Percentiles rank a stretch among this genome's conserved stretches.
phyloP scores from a whole-genome alignment of 2,329 filamentous ascomycete genomes.

The Pseudocercospora cruenta region DNA sequence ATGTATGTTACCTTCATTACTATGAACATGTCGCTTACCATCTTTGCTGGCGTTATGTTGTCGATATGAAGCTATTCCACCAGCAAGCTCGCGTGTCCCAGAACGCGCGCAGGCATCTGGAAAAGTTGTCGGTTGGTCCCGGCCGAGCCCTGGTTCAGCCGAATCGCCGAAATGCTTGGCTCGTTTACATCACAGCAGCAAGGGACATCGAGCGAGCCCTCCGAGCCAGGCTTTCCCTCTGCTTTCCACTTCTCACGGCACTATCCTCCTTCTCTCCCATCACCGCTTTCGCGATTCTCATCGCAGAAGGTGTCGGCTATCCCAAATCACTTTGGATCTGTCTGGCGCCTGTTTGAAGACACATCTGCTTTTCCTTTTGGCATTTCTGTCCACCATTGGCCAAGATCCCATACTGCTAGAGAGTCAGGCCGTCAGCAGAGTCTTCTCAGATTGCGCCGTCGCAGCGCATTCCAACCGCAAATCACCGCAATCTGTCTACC shows the following conservation, averaged over 20 bases:
- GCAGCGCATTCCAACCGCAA: not conserved
- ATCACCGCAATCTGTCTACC: not conserved
- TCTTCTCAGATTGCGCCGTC: not conserved
- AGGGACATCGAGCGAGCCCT: not conserved
- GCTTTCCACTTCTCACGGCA: not conserved
- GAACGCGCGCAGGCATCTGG: not conserved
- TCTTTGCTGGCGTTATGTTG: slow-evolving; percentile 7
- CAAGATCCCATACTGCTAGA: not conserved
- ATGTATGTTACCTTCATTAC: not conserved
- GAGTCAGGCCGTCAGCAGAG: not conserved
- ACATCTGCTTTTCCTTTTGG: not conserved
- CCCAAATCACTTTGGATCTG: too few relatives aligned
- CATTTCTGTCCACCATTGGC: not conserved
- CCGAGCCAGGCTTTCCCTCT: not conserved
- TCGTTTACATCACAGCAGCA: not conserved
- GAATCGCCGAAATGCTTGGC: not conserved
- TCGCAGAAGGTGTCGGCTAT: not conserved
- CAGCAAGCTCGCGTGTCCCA: slow-evolving; percentile 2
- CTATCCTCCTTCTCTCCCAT: not conserved
- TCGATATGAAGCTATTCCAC: not conserved
- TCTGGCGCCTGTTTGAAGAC: not conserved
- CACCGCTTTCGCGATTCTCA: not conserved
- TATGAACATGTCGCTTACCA: not conserved
- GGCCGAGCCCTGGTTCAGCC: not conserved
- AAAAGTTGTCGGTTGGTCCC: not conserved